These are phyloP conservation scores for Delonix regia DNA, from an alignment of 306 rosid species.

Conservation along the genomic window DNA sequence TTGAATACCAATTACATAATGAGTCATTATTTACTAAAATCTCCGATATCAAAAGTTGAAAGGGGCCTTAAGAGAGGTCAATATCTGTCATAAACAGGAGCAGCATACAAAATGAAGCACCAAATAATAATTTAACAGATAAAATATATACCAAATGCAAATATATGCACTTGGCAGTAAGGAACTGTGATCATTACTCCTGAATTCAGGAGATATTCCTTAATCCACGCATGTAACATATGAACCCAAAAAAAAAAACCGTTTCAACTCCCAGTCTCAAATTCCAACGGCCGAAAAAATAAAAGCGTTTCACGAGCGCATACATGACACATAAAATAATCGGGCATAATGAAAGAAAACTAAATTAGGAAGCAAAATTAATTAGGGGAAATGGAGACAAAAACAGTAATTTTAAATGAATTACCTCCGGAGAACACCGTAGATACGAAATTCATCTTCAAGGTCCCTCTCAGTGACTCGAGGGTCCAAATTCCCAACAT, in stretches of 20 bases:
- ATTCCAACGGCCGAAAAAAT: neutral
- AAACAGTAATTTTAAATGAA: neutral
- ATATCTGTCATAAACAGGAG: neutral
- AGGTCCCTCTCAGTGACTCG: slow-evolving; percentile 89
- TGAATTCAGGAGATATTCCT: neutral
- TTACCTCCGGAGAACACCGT: slow-evolving; percentile 90
- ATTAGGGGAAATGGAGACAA: neutral
- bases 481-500: slow-evolving; percentile 90
- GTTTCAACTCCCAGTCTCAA: neutral
- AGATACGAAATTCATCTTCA: slow-evolving; percentile 89
- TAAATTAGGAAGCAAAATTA: neutral
- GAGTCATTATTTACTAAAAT: neutral
- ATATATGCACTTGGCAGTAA: neutral
- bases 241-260: neutral
- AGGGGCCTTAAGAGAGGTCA: neutral
- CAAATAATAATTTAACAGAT: neutral
- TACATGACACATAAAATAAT: neutral
- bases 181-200: neutral
- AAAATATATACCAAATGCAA: neutral
- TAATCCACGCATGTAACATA: neutral
- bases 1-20: neutral
- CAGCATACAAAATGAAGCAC: neutral
- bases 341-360: neutral
- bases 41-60: neutral
- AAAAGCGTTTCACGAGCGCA: neutral